These are phyloP conservation scores for Astragalus membranaceus DNA, from an alignment of 306 rosid species.

Conservation along the genomic window DNA sequence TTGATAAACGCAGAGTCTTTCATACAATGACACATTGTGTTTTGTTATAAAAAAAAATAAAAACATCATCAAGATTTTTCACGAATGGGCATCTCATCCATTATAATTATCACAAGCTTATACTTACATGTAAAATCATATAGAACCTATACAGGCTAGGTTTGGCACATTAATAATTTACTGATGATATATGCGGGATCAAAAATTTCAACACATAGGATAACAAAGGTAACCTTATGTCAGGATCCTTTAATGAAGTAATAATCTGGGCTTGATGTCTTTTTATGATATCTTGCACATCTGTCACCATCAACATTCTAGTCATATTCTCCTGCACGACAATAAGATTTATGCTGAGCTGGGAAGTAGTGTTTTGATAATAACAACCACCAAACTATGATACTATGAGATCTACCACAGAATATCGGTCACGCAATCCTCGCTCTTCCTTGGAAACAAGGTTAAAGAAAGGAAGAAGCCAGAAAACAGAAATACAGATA, in stretches of 20 bases:
- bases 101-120: not conserved
- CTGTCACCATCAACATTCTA: constrained; percentile 97
- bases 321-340: constrained; percentile 92
- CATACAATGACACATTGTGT: not conserved
- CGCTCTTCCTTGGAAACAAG: not conserved
- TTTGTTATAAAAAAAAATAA: not conserved
- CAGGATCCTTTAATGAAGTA: constrained; percentile 98
- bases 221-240: constrained; percentile 66
- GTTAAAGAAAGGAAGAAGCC: not conserved
- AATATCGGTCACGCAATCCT: not conserved
- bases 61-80: not conserved
- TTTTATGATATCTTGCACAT: constrained; percentile 97
- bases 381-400: constrained; percentile 2
- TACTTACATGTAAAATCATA: not conserved
- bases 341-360: constrained; percentile 21
- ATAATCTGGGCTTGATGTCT: constrained; percentile 99
- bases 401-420: not conserved
- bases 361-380: constrained; percentile 5
- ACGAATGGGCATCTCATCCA: not conserved
- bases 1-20: not conserved
- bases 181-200: not conserved
- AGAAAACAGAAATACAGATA: not conserved
- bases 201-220: constrained; percentile 23
- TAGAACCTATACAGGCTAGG: not conserved
- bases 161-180: constrained; percentile 4